Percentiles rank a stretch among this genome's conserved stretches.
Evolutionary conservation across 2,329 filamentous ascomycete genomes (phyloP).

Genomic region (Macroventuria anomochaeta): DNA sequence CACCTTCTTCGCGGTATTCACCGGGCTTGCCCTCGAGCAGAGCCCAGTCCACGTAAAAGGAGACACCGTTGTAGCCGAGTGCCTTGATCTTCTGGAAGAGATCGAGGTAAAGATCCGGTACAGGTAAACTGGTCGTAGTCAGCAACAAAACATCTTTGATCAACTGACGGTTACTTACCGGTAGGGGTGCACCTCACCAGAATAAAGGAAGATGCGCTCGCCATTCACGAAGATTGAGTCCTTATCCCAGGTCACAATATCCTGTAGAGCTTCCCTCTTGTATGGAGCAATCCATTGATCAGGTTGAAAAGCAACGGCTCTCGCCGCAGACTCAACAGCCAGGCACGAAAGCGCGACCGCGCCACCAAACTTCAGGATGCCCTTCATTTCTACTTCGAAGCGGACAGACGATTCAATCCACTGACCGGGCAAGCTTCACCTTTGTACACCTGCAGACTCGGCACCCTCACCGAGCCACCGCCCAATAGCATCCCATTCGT

Average conservation of each 20-base stretch:
- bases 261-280: conserved; percentile 60
- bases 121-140: conserved; percentile 58
- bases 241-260: conserved; percentile 74
- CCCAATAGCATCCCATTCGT: conserved; percentile 5
- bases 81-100: conserved; percentile 84
- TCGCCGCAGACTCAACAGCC: conserved; percentile 54
- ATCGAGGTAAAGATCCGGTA: conserved; percentile 70
- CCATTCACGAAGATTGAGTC: conserved; percentile 73
- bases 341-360: conserved; percentile 47
- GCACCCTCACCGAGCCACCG: conserved; percentile 5
- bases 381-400: conserved; percentile 26
- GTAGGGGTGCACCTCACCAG: conserved; percentile 76
- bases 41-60: conserved; percentile 82
- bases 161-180: conserved; percentile 45
- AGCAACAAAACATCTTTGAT: neutral
- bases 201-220: conserved; percentile 73
- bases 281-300: conserved; percentile 58
- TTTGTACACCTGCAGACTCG: conserved; percentile 11
- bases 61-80: conserved; percentile 78
- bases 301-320: conserved; percentile 58
- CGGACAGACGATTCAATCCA: neutral
- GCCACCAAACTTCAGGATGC: conserved; percentile 23
- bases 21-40: conserved; percentile 76
- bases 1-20: conserved; percentile 71
- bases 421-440: neutral